phyloP scores from a whole-genome alignment of 1,139 yeast species.

The Candida glucosophila region DNA sequence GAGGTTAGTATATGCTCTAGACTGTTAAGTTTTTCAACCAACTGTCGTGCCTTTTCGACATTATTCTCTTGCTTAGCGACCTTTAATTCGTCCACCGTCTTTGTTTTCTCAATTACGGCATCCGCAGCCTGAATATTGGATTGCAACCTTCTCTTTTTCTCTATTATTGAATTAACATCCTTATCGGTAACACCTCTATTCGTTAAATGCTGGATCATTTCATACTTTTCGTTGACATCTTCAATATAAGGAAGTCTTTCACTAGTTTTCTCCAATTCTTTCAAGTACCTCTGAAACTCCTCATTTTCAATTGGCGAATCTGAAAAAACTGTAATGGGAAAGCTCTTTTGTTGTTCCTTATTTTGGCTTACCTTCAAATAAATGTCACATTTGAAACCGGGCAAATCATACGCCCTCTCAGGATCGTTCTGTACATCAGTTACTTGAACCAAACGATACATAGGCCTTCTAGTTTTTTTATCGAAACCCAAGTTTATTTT shows the following conservation, averaged over 20 bases:
- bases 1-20: slow-evolving; percentile 24
- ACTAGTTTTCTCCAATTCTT: slow-evolving; percentile 51
- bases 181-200: slow-evolving; percentile 61
- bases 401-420: slow-evolving; percentile 51
- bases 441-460: slow-evolving; percentile 78
- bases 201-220: slow-evolving; percentile 53
- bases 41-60: slow-evolving; percentile 37
- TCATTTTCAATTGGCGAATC: slow-evolving; percentile 61
- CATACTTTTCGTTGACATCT: slow-evolving; percentile 57
- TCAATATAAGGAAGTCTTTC: slow-evolving; percentile 56
- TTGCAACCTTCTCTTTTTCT: slow-evolving; percentile 53
- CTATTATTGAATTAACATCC: slow-evolving; percentile 74
- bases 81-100: slow-evolving; percentile 63
- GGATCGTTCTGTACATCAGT: slow-evolving; percentile 48
- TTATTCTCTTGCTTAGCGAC: slow-evolving; percentile 68
- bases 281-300: slow-evolving; percentile 66
- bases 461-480: slow-evolving; percentile 51
- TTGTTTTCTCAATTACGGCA: slow-evolving; percentile 70
- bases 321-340: slow-evolving; percentile 71
- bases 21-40: slow-evolving; percentile 45
- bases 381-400: slow-evolving; percentile 48
- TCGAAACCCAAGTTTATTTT: slow-evolving; percentile 74
- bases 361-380: slow-evolving; percentile 64
- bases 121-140: slow-evolving; percentile 53
- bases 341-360: slow-evolving; percentile 54